Evolutionary conservation across 1,139 yeast species (phyloP).

Genomic region (Yamadazyma kanchanaburiensis): DNA sequence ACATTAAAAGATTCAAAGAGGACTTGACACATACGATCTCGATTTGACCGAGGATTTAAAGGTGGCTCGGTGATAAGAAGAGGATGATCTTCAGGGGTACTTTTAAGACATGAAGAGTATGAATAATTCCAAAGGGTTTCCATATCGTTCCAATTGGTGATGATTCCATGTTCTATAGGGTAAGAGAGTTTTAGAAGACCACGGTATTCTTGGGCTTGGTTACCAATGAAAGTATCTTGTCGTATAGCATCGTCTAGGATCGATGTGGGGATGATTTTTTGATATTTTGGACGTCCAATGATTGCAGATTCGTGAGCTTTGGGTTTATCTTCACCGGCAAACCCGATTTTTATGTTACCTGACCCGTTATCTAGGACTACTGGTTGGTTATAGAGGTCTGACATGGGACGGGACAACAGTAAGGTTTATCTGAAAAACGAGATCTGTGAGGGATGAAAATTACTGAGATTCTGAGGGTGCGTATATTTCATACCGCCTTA

Average conservation of each 20-base stretch:
- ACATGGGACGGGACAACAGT: too few relatives aligned
- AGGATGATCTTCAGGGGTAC: constrained; percentile 50
- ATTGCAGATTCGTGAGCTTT: constrained; percentile 49
- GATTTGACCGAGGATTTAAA: constrained; percentile 65
- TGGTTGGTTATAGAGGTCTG: constrained; percentile 63
- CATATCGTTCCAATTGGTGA: constrained; percentile 86
- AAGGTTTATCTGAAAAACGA: too few relatives aligned
- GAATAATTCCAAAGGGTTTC: constrained; percentile 70
- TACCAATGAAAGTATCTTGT: constrained; percentile 60
- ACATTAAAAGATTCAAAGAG: constrained; percentile 80
- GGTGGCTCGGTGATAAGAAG: constrained; percentile 88
- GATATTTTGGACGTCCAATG: constrained; percentile 81
- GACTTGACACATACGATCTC: constrained; percentile 73
- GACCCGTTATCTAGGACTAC: constrained; percentile 94
- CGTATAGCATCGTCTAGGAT: constrained; percentile 13
- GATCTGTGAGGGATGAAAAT: too few relatives aligned
- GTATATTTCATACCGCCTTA: too few relatives aligned
- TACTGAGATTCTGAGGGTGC: too few relatives aligned
- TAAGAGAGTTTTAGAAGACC: constrained; percentile 69
- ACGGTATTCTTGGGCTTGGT: constrained; percentile 66
- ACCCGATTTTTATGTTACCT: constrained; percentile 83
- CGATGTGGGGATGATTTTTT: constrained; percentile 82
- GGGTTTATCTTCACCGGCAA: constrained; percentile 90
- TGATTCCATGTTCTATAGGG: constrained; percentile 80
- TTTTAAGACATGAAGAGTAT: constrained; percentile 56